Evolutionary conservation across 345 rosid genomes (phyloP), one percentile per base, ranked within the genome.

Genomic region (Acer yangbiense): DNA sequence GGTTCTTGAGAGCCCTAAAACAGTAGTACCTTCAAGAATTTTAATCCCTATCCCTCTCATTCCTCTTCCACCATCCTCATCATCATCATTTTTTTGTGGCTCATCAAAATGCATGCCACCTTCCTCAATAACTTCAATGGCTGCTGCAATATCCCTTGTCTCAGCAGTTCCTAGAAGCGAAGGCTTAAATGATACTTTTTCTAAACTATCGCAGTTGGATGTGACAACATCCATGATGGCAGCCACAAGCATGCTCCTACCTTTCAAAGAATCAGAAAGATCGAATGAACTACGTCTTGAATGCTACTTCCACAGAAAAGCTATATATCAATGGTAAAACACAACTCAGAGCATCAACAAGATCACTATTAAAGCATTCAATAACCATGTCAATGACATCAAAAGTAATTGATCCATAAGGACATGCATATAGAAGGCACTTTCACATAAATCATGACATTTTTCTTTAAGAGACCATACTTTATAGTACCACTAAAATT

Each of bases 191-290:
- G 88, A 85, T 39, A 76, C 74, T 76, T 87, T 90, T 65, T 88
- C 98, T 81, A 87, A 44, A 65, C 82, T 82, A 69, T 90, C 92
- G 35, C 92, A 91, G 83, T 89, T 89, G 78, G 99, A 91, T 20
- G 98, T 96, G 72, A 96, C 98, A 63, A 94, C 89, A 78, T 96
- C 99, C 99, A 96, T 94, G 54, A 94, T 91, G 80, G 99, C 97
- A 80, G 97, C 97, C 75, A 96, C 97, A 69, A 96, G 99, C 99
- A 94, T 94, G 91, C 99, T 94, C 94, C 99, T 94, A 84, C 98
- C 98, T 96, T 96, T 96, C 92, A 94, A 90, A 89, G 98, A 92
- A 91, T 94, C 95, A 87, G 91, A 92, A 85, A 88, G 80, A 89
- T 90, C 90, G 90, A 91, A 91, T 89, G 99, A 96, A 92, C 91